Conservation (phyloP, 768 basidiomycete genomes). For the Trametopsis cervina region DNA sequence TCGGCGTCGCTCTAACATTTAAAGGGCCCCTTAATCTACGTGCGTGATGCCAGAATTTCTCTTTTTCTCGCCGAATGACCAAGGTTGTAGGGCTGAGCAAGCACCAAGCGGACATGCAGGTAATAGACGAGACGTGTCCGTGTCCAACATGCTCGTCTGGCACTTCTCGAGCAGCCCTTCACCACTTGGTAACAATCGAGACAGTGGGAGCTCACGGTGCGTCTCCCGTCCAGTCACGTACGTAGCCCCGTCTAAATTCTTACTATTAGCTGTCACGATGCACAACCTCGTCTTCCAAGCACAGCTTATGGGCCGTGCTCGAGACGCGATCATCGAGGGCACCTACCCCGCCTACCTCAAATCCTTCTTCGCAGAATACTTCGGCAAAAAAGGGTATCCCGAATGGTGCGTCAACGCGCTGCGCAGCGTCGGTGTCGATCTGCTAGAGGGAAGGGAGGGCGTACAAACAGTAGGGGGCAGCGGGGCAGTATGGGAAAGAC, state of each 20-base stretch:
- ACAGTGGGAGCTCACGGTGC: slow-evolving; percentile 82
- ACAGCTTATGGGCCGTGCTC: slow-evolving; percentile 77
- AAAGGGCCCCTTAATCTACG: slow-evolving; percentile 79
- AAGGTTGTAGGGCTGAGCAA: slow-evolving; percentile 52
- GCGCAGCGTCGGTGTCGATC: slow-evolving; percentile 74
- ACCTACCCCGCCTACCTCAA: slow-evolving; percentile 74
- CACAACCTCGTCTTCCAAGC: slow-evolving; percentile 87
- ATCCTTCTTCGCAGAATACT: slow-evolving; percentile 73
- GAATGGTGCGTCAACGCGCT: slow-evolving; percentile 87
- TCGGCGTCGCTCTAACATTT: slow-evolving; percentile 83
- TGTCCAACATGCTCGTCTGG: slow-evolving; percentile 77
- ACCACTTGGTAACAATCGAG: slow-evolving; percentile 72
- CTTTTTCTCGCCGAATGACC: background rate
- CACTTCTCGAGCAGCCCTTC: slow-evolving; percentile 65
- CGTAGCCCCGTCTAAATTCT: slow-evolving; percentile 4
- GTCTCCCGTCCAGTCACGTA: slow-evolving; percentile 18
- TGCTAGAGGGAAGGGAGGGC: slow-evolving; percentile 48
- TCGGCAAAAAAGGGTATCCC: slow-evolving; percentile 71
- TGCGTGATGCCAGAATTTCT: slow-evolving; percentile 26
- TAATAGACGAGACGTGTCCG: slow-evolving; percentile 73
- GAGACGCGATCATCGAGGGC: slow-evolving; percentile 73
- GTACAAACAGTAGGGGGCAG: slow-evolving; percentile 49
- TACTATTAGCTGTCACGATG: slow-evolving; percentile 58
- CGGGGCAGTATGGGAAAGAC: slow-evolving; percentile 80
- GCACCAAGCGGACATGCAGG: slow-evolving; percentile 59